Evolutionary conservation across 2,329 filamentous ascomycete genomes (phyloP), one percentile per base, ranked within the genome.

Genomic region (Neofusicoccum cordaticola): DNA sequence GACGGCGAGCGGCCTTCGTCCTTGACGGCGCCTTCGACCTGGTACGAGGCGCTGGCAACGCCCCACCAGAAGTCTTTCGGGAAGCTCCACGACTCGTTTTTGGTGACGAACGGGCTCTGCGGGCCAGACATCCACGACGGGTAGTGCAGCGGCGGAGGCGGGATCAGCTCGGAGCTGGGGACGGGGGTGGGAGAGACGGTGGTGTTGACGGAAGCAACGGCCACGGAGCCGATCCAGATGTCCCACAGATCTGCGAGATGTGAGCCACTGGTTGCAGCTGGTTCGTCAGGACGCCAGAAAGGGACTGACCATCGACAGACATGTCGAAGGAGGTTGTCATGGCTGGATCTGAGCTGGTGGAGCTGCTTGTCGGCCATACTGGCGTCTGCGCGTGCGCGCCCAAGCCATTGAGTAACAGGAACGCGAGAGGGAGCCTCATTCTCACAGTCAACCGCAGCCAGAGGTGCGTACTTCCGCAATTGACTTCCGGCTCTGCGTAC

Each of bases 11-110:
- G 72, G 11, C 79, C 79, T 68, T 81, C 79, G 1, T 76, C 70
- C 3, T 69, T 76, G 9, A 78, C 69, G 1, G 78, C 80, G 2
- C 80, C 80, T 72, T 82, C 80, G 27, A 82, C 78, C 61, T 82
- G 80, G 37, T 76, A 77, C 7, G 80, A 76, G 34, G 75, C 77
- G 4, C 76, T 77, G 9, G 78, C 77, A 44, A 80, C 75, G 1
- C 80, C 80, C 69, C 80, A 81, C 63, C 77, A 72, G 62, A 82
- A 83, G 13, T 76, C 75, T 35, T 64, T 67, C 1, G 70, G 69
- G 42, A 72, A 69, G 11, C 66, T 67, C 67, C 68, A 72, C 50
- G 67, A 70, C 27, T 71, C 66, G 57, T 73, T 75, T 66, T 73
- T 75, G 17, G 65, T 15, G 45, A 68, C 65, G 27, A 69, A 51